Base-by-base conservation (phyloP, 2,329 filamentous ascomycete species). In the Aspergillus calidoustus region DNA sequence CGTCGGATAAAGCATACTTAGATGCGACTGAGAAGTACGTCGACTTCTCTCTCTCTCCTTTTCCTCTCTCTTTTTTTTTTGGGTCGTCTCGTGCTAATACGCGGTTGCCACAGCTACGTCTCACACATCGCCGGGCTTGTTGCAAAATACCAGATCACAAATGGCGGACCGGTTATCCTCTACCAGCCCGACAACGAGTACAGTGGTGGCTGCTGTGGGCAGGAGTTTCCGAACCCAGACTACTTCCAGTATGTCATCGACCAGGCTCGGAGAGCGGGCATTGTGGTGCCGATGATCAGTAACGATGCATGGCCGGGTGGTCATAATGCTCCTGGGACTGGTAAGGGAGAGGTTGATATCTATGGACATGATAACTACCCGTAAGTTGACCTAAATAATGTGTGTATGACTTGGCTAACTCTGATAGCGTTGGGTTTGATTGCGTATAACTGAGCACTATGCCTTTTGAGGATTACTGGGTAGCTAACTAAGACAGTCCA, bases 161-260 rank as follows among this genome's bases (percentile, higher is more conserved):
- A 93, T 56, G 91, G 90, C 0, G 92, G 92, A 0, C 91, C 91
- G 0, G 83, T 96, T 7, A 91, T 96, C 62, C 78, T 94, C 1
- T 84, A 90, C 47, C 92, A 96, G 73, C 89, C 90, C 0, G 92
- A 96, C 73, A 96, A 95, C 64, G 92, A 95, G 73, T 93, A 94
- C 71, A 87, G 84, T 1, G 76, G 79, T 19, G 81, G 81, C 1
- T 76, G 78, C 17, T 77, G 76, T 4, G 78, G 78, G 2, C 78
- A 84, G n/a, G 73, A 76, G 2, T 91, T 89, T 66, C 89, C 89
- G 0, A 87, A 92, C 68, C 81, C 83, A 0, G 80, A 83, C 0
- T 95, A 93, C 72, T 87, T 93, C 75, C 82, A 87, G 59, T 88
- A 89, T 65, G 86, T 93, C 6, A 85, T 89, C 50, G 82, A 92